Evolutionary conservation across 257 asterid species (phyloP).

Genomic region (Plantago elongata): DNA sequence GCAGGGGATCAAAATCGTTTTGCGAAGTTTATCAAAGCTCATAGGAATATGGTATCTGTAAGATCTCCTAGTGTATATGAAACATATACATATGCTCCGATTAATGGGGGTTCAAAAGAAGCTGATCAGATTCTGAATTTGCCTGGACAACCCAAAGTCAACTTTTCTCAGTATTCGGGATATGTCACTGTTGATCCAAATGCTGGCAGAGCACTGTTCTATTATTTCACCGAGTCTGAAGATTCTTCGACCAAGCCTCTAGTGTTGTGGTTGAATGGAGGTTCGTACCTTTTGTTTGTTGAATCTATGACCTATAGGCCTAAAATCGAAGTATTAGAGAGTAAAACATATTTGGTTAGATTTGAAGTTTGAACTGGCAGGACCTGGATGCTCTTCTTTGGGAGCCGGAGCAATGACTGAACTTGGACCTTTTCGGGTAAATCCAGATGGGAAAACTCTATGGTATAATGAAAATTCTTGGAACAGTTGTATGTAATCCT

Average conservation of each 20-base stretch:
- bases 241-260: conserved; percentile 22
- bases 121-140: conserved; percentile 23
- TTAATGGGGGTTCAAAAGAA: conserved; percentile 25
- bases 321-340: background rate
- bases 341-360: too few relatives aligned
- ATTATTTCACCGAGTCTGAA: conserved; percentile 23
- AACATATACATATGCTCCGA: conserved; percentile 12
- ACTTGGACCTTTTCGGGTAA: conserved; percentile 13
- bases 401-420: conserved; percentile 10
- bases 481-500: conserved; percentile 19
- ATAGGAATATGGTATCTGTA: background rate
- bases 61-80: background rate
- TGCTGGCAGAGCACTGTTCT: conserved; percentile 29
- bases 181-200: conserved; percentile 26
- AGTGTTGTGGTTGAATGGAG: conserved; percentile 31
- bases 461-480: conserved; percentile 28
- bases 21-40: conserved; percentile 6
- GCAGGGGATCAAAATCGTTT: conserved; percentile 14
- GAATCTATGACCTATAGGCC: background rate
- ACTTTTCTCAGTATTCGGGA: conserved; percentile 33
- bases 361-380: conserved; percentile 1
- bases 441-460: conserved; percentile 10
- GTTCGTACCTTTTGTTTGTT: conserved; percentile 1
- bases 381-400: conserved; percentile 13
- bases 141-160: conserved; percentile 42